These are phyloP conservation scores for Setomelanomma holmii DNA, from an alignment of 2,329 filamentous ascomycete genomes.

Conservation along the genomic window DNA sequence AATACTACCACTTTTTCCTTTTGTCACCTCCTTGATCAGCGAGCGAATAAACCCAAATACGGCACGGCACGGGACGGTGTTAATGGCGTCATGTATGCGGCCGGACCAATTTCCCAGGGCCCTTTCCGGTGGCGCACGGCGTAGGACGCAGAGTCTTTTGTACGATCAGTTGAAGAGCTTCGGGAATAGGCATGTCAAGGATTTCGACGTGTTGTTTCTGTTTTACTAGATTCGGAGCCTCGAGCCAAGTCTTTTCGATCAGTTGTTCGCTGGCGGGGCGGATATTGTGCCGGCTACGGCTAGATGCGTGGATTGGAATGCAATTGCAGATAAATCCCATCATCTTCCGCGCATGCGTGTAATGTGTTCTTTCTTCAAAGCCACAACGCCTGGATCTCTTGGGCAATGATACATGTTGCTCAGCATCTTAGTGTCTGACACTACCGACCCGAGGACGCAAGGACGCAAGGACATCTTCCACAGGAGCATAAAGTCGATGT, in stretches of 20 bases:
- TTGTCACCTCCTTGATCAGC: background rate
- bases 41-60: background rate
- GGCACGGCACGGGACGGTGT: conserved; percentile 1
- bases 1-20: conserved; percentile 1
- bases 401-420: too few species aligned
- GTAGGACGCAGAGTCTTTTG: background rate
- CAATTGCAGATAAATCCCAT: background rate
- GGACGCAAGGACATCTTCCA: too few species aligned
- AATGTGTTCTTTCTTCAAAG: too few species aligned
- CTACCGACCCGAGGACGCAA: too few species aligned
- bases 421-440: too few species aligned
- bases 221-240: background rate
- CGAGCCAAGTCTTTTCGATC: background rate
- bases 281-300: background rate
- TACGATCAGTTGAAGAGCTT: background rate
- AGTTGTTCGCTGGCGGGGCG: background rate
- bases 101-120: background rate
- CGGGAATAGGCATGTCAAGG: background rate
- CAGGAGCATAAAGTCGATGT: background rate
- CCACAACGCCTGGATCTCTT: too few species aligned
- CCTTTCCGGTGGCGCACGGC: conserved; percentile 2
- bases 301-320: background rate
- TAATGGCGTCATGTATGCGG: conserved; percentile 6
- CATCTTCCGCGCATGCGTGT: too few species aligned
- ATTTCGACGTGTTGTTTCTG: background rate